These are phyloP conservation scores for Capsicum pubescens DNA, from an alignment of 257 asterid genomes.

Conservation along the genomic window DNA sequence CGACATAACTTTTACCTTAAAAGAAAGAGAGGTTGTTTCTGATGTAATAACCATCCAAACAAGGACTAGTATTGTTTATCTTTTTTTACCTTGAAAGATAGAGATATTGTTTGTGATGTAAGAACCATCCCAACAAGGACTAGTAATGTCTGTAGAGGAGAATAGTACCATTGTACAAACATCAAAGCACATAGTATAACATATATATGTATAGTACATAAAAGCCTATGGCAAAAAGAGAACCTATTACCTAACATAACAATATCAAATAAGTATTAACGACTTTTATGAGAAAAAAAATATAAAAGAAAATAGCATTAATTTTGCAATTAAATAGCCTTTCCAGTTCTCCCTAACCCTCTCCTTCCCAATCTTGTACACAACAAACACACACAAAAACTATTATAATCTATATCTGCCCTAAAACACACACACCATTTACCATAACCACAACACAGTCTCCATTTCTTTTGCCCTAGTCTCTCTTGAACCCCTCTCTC, in stretches of 20 bases:
- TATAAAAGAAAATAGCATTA: not conserved
- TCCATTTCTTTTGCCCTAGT: conserved; percentile 22
- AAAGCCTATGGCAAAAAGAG: not conserved
- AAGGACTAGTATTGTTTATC: too few species aligned
- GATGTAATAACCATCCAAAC: not conserved
- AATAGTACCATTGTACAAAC: not conserved
- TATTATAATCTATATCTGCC: conserved; percentile 25
- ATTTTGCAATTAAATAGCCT: not conserved
- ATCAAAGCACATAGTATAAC: not conserved
- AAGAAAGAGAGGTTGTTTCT: too few species aligned
- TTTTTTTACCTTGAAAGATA: too few species aligned
- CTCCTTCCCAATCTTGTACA: conserved; percentile 17
- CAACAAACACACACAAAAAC: not conserved
- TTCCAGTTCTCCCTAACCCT: conserved; percentile 15
- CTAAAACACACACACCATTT: conserved; percentile 10
- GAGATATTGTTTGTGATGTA: too few species aligned
- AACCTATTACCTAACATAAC: conserved; percentile 6
- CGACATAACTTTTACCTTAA: too few species aligned
- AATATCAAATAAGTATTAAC: not conserved
- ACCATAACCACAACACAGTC: conserved; percentile 18
- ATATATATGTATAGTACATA: not conserved
- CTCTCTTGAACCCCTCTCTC: conserved; percentile 11
- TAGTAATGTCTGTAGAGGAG: not conserved
- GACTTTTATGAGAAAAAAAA: not conserved
- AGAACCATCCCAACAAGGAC: not conserved